Base-by-base conservation (phyloP, 257 asterid genomes). In the Knoxia roxburghii region DNA sequence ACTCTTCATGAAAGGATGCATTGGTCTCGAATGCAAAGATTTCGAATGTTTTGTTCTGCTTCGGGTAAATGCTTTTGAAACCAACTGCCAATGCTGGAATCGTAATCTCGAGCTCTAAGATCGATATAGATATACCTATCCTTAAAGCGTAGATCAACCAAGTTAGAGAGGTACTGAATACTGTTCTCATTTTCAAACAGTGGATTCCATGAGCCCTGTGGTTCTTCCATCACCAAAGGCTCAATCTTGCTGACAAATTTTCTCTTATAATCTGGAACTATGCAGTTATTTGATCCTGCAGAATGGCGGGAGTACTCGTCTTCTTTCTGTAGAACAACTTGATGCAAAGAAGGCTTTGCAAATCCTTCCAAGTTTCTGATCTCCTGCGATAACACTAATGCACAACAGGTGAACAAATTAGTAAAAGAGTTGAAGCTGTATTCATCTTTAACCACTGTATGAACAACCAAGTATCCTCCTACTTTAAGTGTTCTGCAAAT, bases 21-120 rank as follows among this genome's bases (percentile, higher is more conserved):
- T 85, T 86, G 0, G 90, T 86, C 58, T 85, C 87, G 6, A 82
- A 71, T 9, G 90, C 90, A 70, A 76, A 85, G 49, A 85, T 76
- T 30, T 76, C 80, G 70, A 80, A 85, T 0, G 64, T 53, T 11
- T 67, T 67, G 68, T 79, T 77, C 61, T 82, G 87, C 48, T 78
- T 82, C 0, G 90, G 87, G 67, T 85, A 85, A n/a, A 11, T 82
- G 84, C 45, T 75, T 76, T 64, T 53, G 23, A 73, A 85, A 85
- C 90, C 90, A 85, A 58, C 75, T 53, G 0, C 84, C 87, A 55
- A 82, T 85, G 78, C 90, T 85, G 18, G 90, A 80, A 2, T 73
- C 78, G 55, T 78, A 85, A 20, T 78, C 78, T 17, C 86, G 76
- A 8, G 84, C 77, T 24, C 90, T 87, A 18, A 85, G 74, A 52